Evolutionary conservation across 2,329 filamentous ascomycete species (phyloP), one percentile per base, ranked within the genome.

Genomic region (Aspergillus pseudotamarii): DNA sequence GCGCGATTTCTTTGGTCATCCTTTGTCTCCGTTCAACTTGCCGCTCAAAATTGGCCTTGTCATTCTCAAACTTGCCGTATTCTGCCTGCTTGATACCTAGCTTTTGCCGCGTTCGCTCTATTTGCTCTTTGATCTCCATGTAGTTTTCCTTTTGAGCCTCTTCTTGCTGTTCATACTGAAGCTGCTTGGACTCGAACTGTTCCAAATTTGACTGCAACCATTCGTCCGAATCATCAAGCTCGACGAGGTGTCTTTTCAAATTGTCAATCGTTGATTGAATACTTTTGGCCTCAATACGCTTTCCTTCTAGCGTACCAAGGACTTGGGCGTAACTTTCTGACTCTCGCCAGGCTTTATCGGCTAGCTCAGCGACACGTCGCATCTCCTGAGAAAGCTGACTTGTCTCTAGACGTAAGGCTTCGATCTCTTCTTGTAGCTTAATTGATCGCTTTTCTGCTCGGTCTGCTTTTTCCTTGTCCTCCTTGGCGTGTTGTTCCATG

Each of bases 31-130:
- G 82, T 69, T 87, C 83, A 4, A 97, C 75, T 68, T 97, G 91
- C 4, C 90, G 87, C 73, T 97, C 92, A 73, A 95, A 92, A 71
- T 91, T 92, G 65, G 92, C 90, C 79, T 94, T 93, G 73, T 97
- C 90, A 2, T 94, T 94, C 76, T 95, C 88, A 69, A 90, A 89
- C 68, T 90, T 92, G 50, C 94, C 94, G 75, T 77, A 75, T 65
- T 83, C 78, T 30, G 78, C 81, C 61, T 80, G 78, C 57, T 79
- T 78, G 26, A 73, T 58, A 30, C 78, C 79, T 45, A 80, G 58
- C 53, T 75, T 73, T 54, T 73, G 74, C 3, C 85, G 83, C 55
- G 75, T 78, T 4, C 77, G 71, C 61, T 85, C 79, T 2, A 88
- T 80, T 32, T 81, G 78, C 30, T 81, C 73, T 61, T 80, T 81